Evolutionary conservation across 2,329 filamentous ascomycete genomes (phyloP).

Genomic region (Zalaria sp.): DNA sequence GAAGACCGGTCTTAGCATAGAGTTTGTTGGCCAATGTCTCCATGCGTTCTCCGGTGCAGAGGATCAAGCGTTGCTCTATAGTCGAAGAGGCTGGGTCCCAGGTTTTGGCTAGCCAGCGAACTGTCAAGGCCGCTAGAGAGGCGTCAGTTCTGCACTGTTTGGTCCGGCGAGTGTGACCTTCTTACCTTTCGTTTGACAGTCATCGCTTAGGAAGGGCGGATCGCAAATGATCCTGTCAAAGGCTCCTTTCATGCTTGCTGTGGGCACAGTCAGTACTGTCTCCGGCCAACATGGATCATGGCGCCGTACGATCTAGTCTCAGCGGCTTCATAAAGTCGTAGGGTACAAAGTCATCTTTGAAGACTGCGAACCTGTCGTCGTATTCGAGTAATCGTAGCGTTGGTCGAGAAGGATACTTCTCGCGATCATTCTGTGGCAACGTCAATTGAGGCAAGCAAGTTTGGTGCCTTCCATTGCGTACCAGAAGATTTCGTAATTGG

Average conservation of each 20-base stretch:
- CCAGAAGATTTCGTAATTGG: conserved; percentile 56
- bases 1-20: conserved; percentile 49
- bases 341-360: conserved; percentile 59
- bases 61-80: conserved; percentile 35
- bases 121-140: conserved; percentile 51
- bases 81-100: conserved; percentile 15
- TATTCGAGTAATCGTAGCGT: conserved; percentile 57
- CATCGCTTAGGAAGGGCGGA: conserved; percentile 65
- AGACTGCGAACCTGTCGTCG: conserved; percentile 59
- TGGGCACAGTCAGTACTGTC: neutral
- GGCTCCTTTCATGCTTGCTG: conserved; percentile 43
- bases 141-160: conserved; percentile 6
- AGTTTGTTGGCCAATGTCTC: conserved; percentile 47
- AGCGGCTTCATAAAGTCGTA: conserved; percentile 63
- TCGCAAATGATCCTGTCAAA: conserved; percentile 62
- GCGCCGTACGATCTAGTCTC: conserved; percentile 41
- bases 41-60: conserved; percentile 72
- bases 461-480: conserved; percentile 21
- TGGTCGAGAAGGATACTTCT: conserved; percentile 29
- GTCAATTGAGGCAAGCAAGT: neutral
- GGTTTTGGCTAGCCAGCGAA: conserved; percentile 53
- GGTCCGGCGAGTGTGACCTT: neutral
- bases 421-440: conserved; percentile 3
- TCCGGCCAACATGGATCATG: neutral
- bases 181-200: conserved; percentile 65